phyloP scores from a whole-genome alignment of 192 early-diverging fungal genomes.

The Coemansia sp. region DNA sequence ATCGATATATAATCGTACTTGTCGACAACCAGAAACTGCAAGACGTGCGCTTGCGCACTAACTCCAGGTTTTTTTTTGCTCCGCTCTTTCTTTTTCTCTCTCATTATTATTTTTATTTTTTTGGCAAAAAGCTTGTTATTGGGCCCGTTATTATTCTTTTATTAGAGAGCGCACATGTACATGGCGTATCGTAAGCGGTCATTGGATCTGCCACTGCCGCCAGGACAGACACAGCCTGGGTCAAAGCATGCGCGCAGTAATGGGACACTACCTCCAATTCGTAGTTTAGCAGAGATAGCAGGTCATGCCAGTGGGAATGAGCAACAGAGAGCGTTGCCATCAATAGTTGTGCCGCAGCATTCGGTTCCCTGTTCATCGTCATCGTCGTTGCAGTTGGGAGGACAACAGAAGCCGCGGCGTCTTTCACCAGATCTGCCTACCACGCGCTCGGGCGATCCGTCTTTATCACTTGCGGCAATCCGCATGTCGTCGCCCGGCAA shows the following conservation, averaged over 20 bases:
- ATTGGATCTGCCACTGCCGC: slow-evolving; percentile 40
- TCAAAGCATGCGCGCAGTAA: slow-evolving; percentile 40
- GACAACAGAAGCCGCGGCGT: background rate
- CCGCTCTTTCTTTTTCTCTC: background rate
- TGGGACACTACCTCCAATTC: slow-evolving; percentile 39
- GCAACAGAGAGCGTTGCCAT: background rate
- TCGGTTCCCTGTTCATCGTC: background rate
- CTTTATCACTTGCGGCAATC: slow-evolving; percentile 17
- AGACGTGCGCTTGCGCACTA: slow-evolving; percentile 1
- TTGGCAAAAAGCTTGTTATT: no score
- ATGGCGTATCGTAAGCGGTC: slow-evolving; percentile 54
- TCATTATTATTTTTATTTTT: background rate
- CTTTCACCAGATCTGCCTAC: background rate
- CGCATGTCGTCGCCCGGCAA: slow-evolving; percentile 11
- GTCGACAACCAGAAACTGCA: no score
- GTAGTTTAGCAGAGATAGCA: slow-evolving; percentile 24
- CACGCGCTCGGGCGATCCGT: slow-evolving; percentile 14
- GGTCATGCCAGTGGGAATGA: background rate
- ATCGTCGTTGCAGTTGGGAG: background rate
- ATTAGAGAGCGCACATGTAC: slow-evolving; percentile 20
- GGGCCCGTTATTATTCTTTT: slow-evolving; percentile 1
- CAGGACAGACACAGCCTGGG: slow-evolving; percentile 7
- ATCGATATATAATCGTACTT: no score
- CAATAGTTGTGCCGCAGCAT: slow-evolving; percentile 1
- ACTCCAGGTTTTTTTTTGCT: slow-evolving; percentile 6